Evolutionary conservation across 768 basidiomycete species (phyloP).

Genomic region (Amanita molliuscula): DNA sequence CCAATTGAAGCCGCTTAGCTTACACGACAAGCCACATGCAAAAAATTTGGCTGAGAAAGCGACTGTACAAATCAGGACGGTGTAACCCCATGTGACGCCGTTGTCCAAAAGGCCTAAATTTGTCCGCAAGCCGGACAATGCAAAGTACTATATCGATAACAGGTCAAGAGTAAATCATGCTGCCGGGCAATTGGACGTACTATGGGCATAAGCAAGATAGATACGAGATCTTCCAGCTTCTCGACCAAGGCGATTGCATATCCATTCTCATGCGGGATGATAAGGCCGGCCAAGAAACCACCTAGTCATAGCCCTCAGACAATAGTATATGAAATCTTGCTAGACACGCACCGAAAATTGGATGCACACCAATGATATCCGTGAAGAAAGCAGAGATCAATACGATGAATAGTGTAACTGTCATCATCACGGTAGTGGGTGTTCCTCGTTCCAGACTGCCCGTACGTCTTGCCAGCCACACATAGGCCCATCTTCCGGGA

Average conservation of each 20-base stretch:
- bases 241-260: constrained; percentile 74
- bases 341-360: constrained; percentile 44
- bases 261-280: constrained; percentile 77
- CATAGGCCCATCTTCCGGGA: constrained; percentile 52
- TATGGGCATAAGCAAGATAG: constrained; percentile 65
- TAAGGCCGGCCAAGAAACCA: constrained; percentile 73
- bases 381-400: constrained; percentile 76
- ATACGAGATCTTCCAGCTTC: constrained; percentile 82
- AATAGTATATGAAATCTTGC: constrained; percentile 8
- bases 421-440: constrained; percentile 73
- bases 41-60: constrained; percentile 77
- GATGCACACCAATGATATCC: constrained; percentile 73
- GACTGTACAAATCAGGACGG: constrained; percentile 59
- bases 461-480: constrained; percentile 55
- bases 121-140: constrained; percentile 66
- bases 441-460: constrained; percentile 65
- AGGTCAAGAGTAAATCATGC: not conserved
- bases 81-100: constrained; percentile 77
- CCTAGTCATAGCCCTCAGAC: constrained; percentile 25
- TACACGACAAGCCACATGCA: constrained; percentile 54
- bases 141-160: constrained; percentile 9
- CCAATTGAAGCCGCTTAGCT: constrained; percentile 49
- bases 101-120: constrained; percentile 69
- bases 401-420: constrained; percentile 62
- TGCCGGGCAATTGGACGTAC: constrained; percentile 29